These are phyloP conservation scores for Tulasnella sp. DNA, from an alignment of 768 basidiomycete genomes.

Conservation along the genomic window DNA sequence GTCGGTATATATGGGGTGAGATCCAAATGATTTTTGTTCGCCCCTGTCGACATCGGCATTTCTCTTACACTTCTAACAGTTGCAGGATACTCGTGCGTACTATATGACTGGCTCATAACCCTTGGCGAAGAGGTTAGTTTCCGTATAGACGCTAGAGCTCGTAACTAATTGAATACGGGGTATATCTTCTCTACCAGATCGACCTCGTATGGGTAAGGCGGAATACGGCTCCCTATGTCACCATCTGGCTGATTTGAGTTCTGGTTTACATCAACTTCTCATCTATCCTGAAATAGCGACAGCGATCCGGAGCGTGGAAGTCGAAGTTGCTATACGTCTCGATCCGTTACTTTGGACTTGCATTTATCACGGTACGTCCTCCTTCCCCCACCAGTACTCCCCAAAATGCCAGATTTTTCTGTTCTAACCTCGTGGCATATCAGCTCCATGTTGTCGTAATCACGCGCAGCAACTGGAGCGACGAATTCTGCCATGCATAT, in stretches of 20 bases:
- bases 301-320: not conserved
- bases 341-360: not conserved
- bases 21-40: no score
- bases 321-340: conserved; percentile 1
- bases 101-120: conserved; percentile 11
- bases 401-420: not conserved
- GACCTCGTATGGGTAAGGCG: not conserved
- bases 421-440: no score
- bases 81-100: not conserved
- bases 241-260: not conserved
- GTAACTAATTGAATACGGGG: not conserved
- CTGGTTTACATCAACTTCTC: not conserved
- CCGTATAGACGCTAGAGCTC: not conserved
- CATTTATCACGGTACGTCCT: not conserved
- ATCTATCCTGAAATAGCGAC: not conserved
- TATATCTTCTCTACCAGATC: not conserved
- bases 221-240: not conserved
- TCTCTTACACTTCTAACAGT: not conserved
- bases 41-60: not conserved
- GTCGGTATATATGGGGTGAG: no score
- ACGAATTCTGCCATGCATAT: not conserved
- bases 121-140: not conserved
- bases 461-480: not conserved
- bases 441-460: not conserved
- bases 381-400: no score